These are phyloP conservation scores for Breviolum minutum DNA, from an alignment of 73 alveolate genomes.

Conservation along the genomic window DNA sequence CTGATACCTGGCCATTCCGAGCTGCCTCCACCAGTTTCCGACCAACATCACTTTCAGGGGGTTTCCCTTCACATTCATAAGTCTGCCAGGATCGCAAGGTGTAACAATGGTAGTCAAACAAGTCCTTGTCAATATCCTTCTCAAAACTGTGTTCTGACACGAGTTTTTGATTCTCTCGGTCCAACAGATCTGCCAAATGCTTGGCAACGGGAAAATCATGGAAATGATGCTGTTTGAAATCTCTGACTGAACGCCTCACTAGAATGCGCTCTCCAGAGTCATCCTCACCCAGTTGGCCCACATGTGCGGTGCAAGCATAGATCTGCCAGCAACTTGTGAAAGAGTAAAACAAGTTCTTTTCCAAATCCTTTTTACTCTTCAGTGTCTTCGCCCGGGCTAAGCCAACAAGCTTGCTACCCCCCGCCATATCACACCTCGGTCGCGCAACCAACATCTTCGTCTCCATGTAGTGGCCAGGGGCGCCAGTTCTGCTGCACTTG, in stretches of 20 bases:
- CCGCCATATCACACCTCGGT: conserved; percentile 35
- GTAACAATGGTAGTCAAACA: conserved; percentile 56
- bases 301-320: conserved; percentile 64
- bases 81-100: conserved; percentile 90
- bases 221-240: conserved; percentile 80
- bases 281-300: conserved; percentile 95
- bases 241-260: conserved; percentile 68
- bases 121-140: conserved; percentile 12
- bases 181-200: conserved; percentile 80
- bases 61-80: conserved; percentile 78
- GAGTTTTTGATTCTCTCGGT: conserved; percentile 59
- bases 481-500: conserved; percentile 66
- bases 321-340: conserved; percentile 90
- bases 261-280: conserved; percentile 89
- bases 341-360: conserved; percentile 40
- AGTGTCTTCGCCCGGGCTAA: conserved; percentile 52
- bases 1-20: conserved; percentile 54
- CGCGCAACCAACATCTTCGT: conserved; percentile 83
- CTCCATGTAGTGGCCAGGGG: conserved; percentile 94
- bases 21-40: conserved; percentile 71
- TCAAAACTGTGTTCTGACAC: conserved; percentile 57
- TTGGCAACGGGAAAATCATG: conserved; percentile 91
- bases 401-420: neutral
- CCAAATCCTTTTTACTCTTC: conserved; percentile 19
- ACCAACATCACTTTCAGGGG: conserved; percentile 75